Base-by-base conservation (phyloP, 768 basidiomycete species). In the Lactarius indigo region DNA sequence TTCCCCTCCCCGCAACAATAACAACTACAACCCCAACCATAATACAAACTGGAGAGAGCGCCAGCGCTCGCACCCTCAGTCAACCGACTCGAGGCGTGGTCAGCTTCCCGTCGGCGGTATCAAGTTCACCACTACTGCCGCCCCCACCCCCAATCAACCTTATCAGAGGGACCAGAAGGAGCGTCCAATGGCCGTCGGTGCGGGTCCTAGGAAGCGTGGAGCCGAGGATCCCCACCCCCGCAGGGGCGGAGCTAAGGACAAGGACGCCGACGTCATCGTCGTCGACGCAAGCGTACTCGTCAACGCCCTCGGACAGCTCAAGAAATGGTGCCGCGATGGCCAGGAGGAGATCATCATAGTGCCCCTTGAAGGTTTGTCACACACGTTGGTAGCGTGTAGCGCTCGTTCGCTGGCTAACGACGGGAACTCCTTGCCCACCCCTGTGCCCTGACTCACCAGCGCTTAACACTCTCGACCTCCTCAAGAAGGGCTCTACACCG, bases 381-480 rank as follows among this genome's bases (percentile, higher is more conserved):
- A 9, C 9, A 8, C 30, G 17, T 56, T 20, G 31, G 31, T 52
- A 13, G 26, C 15, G 5, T 5, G 50, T 17, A 39, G 37, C 37
- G 37, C 37, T 39, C 37, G 37, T 39, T 39, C 37, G 42, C 20
- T 8, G 42, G 42, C 8, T 54, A 3, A 56, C 31, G 30, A 20
- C 18, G 30, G n/a, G n/a, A n/a, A n/a, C n/a, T n/a, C 35, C 12
- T 37, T 37, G 35, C n/a, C 18, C n/a, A n/a, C 55, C 55, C 55
- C 30, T 47, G 17, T 26, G 20, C 61, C 42, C 65, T 57, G 35
- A 57, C 59, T 28, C 52, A n/a, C n/a, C 75, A 96, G 94, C 90
- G 10, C 82, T 97, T 31, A 96, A 94, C 73, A 96, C 94, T 0
- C 83, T 97, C 2, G 95, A 97, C 74, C 79, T 96, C 2, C 84